Base-by-base conservation (phyloP, 2,329 filamentous ascomycete species). In the Herpotrichia juniperi region DNA sequence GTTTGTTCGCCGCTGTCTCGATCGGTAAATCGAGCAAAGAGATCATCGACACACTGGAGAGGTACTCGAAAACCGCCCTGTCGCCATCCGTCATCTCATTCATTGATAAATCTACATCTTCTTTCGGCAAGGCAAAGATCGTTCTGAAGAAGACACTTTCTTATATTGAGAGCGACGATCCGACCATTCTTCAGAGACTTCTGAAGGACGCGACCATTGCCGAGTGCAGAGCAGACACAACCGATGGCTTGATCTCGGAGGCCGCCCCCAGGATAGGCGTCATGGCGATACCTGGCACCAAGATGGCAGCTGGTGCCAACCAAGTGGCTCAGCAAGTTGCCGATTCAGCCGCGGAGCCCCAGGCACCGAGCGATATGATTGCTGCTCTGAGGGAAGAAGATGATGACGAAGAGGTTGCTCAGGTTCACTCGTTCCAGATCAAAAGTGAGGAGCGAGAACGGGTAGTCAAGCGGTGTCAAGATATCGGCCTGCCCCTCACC, bases 101-200 rank as follows among this genome's bases (percentile, higher is more conserved):
- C 72, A 93, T 89, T 59, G 80, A 93, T 59, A 86, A 86, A 54
- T 94, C 91, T 57, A 96, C 92, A 5, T 87, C 90, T 58, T 94
- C 90, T 46, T 97, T 94, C 70, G 94, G 94, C 59, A 97, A 97
- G 75, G 92, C 97, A 49, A 94, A 96, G 73, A 84, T 97, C 47
- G 94, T 97, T 39, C 76, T 97, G 57, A 96, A 96, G 73, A 90
- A 97, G 66, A 97, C 93, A 57, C 90, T 91, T 60, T 97, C 96
- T 74, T 97, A 89, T 63, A 87, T 97, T 55, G 94, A 99, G 75
- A 97, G 90, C 65, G 88, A 90, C 17, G 93, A 97, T 72, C 88
- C 92, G 11, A 82, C 87, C 10, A 90, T 97, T 70, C 81, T 97
- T 51, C 91, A 96, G 73, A 89, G 84, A 66, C 81, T 97, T n/a